Base-by-base conservation (phyloP, 352 stramenopile genomes). In the Phytophthora rubi region DNA sequence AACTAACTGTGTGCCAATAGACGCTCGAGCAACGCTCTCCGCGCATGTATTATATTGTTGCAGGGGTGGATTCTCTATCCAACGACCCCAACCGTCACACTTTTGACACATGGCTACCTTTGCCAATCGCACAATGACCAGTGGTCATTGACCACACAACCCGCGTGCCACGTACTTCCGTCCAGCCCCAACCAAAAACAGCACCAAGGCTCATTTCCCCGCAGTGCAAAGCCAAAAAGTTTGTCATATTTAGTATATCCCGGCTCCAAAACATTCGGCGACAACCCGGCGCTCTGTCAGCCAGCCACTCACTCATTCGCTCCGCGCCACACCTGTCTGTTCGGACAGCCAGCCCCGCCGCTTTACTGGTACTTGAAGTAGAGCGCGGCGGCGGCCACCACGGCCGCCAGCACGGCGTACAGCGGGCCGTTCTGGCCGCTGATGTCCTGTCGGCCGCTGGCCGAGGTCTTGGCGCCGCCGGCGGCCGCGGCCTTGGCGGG, bases 281-380 rank as follows among this genome's bases (percentile, higher is more conserved):
- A 39, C 13, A 44, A 6, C 54, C 53, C 21, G 32, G 59, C 26
- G 53, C 53, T 39, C 68, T 65, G 30, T 23, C 18, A 63, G 59
- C 65, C 70, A 65, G 23, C 23, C 23, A 26, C 51, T 52, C 60
- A 70, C 53, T 69, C 37, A 30, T 23, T 52, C 42, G 23, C 7
- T n/a, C 13, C 15, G 18, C 18, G 18, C 18, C 18, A 21, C 18
- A 21, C 63, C 30, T 6, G 39, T 30, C n/a, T 10, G 53, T 60
- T 47, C 42, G 48, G 51, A 15, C 42, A 48, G 42, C 42, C 42
- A 6, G 42, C n/a, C 13, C 47, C 35, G 26, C 28, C 35, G 58
- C 58, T 62, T 48, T 59, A 81, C 49, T 73, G 64, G 73, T 84
- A 91, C 66, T 90, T 81, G 44, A 90, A 73, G 75, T 90, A 93